Percentiles rank a stretch among this genome's conserved stretches.
Conservation (phyloP, 441 rosid genomes). For the Isatis lusitanica region DNA sequence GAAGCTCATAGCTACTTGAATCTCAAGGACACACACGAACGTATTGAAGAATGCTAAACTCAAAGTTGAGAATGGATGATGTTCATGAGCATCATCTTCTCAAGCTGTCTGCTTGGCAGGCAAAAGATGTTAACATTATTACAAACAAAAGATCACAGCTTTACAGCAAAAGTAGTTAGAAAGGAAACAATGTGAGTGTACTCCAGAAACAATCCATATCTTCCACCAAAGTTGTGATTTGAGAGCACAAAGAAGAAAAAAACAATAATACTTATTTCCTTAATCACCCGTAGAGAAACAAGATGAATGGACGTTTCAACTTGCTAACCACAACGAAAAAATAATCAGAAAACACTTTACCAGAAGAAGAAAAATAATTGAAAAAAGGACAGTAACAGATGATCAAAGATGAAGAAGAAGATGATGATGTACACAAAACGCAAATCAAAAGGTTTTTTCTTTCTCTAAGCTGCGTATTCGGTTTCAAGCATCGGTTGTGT, state of each 20-base stretch:
- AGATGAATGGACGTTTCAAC: constrained; percentile 33
- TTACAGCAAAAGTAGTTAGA: constrained; percentile 39
- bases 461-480: constrained; percentile 78
- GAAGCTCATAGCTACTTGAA: constrained; percentile 11
- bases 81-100: constrained; percentile 2
- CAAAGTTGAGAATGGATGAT: constrained; percentile 2
- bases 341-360: constrained; percentile 39
- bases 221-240: constrained; percentile 35
- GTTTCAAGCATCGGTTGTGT: constrained; percentile 83
- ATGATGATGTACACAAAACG: constrained; percentile 25
- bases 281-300: constrained; percentile 34
- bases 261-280: constrained; percentile 36
- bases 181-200: constrained; percentile 31
- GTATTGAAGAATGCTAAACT: constrained; percentile 3
- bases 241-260: constrained; percentile 6
- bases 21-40: background rate
- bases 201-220: constrained; percentile 36
- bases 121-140: constrained; percentile 25
- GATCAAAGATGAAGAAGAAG: constrained; percentile 6
- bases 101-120: constrained; percentile 15
- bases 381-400: constrained; percentile 41
- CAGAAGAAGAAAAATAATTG: constrained; percentile 37
- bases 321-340: constrained; percentile 35
- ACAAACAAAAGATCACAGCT: constrained; percentile 23
- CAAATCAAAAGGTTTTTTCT: background rate